A percentile compares a stretch with the other conserved stretches of the same genome.
These are phyloP conservation scores for Porpolomopsis calyptriformis DNA, from an alignment of 768 basidiomycete species.

Conservation along the genomic window DNA sequence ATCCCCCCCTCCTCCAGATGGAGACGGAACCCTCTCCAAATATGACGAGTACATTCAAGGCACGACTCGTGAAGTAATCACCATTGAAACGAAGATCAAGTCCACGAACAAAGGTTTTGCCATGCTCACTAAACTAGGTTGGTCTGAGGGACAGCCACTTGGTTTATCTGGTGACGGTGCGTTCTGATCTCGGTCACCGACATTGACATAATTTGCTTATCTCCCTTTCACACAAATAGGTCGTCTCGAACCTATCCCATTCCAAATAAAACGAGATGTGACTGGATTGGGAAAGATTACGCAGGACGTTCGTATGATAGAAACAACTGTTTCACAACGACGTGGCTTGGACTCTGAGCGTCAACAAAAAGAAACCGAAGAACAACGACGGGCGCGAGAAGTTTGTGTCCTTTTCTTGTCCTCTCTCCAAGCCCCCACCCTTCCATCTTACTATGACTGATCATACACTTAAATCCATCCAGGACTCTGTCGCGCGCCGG, in stretches of 20 bases:
- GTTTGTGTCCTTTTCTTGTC: too few relatives aligned
- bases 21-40: constrained; percentile 37
- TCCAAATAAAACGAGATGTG: constrained; percentile 64
- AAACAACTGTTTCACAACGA: constrained; percentile 74
- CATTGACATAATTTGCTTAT: neutral
- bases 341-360: constrained; percentile 74
- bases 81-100: constrained; percentile 74
- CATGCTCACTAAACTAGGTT: constrained; percentile 73
- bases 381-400: constrained; percentile 64
- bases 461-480: neutral
- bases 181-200: constrained; percentile 6
- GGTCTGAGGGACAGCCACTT: constrained; percentile 69
- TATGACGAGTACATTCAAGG: constrained; percentile 56
- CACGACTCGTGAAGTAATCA: constrained; percentile 52
- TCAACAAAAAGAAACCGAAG: constrained; percentile 68
- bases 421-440: too few relatives aligned
- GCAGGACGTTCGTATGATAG: constrained; percentile 76
- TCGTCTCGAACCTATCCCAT: constrained; percentile 75
- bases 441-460: constrained; percentile 5
- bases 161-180: constrained; percentile 69
- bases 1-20: constrained; percentile 45
- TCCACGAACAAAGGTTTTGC: constrained; percentile 71
- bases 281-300: constrained; percentile 71
- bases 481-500: constrained; percentile 58
- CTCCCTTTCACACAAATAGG: constrained; percentile 31